phyloP scores from a whole-genome alignment of 768 basidiomycete species.

The Amanita phalloides region DNA sequence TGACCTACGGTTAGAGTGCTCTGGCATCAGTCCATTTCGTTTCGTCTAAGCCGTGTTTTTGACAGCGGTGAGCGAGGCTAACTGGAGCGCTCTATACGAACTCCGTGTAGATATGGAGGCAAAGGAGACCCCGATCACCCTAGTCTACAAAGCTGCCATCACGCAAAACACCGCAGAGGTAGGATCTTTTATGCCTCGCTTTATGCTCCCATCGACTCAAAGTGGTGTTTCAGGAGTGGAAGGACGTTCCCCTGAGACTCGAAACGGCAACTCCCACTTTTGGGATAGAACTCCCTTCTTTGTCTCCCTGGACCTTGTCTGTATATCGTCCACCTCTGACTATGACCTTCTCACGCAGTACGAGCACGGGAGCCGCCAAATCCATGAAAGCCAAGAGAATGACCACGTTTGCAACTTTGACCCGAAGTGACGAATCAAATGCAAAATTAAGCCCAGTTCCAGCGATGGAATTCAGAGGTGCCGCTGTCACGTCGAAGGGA shows the following conservation, averaged over 20 bases:
- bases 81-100: constrained; percentile 27
- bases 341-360: too few species aligned
- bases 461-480: not conserved
- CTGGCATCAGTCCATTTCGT: not conserved
- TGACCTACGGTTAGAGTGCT: constrained; percentile 25
- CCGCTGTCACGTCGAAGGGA: constrained; percentile 16
- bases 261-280: constrained; percentile 30
- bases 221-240: constrained; percentile 21
- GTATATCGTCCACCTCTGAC: not conserved
- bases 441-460: not conserved
- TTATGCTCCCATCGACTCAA: not conserved
- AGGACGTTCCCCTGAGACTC: constrained; percentile 24
- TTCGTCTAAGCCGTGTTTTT: constrained; percentile 6
- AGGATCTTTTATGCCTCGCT: not conserved
- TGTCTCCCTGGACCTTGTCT: constrained; percentile 21
- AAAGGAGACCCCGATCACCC: constrained; percentile 19
- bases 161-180: constrained; percentile 31
- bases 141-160: constrained; percentile 29
- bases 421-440: not conserved
- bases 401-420: too few species aligned
- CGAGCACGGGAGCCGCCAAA: too few species aligned
- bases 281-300: constrained; percentile 20
- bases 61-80: constrained; percentile 15
- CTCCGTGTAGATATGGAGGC: constrained; percentile 26
- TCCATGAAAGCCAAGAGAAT: not conserved